Evolutionary conservation across 2,329 filamentous ascomycete genomes (phyloP).

Genomic region (Penicillium glabrum): DNA sequence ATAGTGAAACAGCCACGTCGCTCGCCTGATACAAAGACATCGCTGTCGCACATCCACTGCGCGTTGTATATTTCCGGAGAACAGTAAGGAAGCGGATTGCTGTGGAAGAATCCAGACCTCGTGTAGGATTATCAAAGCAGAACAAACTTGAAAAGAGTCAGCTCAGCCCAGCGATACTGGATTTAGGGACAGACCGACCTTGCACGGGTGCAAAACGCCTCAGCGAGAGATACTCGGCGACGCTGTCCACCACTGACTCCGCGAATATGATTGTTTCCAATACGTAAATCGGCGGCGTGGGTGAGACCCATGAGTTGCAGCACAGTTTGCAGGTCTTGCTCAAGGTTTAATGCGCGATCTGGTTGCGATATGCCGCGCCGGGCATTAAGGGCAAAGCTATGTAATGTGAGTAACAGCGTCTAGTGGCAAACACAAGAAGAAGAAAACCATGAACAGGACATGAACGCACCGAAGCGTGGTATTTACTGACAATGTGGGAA

Average conservation of each 20-base stretch:
- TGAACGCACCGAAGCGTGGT: too few species aligned
- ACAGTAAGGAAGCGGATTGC: slow-evolving; percentile 64
- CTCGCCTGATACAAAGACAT: slow-evolving; percentile 81
- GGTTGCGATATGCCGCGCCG: too few species aligned
- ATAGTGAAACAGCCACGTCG: slow-evolving; percentile 71
- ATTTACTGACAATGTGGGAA: too few species aligned
- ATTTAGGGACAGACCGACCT: not conserved
- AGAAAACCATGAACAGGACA: too few species aligned
- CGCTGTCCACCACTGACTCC: not conserved
- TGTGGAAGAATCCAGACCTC: slow-evolving; percentile 65
- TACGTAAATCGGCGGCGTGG: not conserved
- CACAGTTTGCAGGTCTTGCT: too few species aligned
- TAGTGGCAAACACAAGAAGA: too few species aligned
- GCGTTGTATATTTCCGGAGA: slow-evolving; percentile 68
- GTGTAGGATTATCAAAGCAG: slow-evolving; percentile 55
- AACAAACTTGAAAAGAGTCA: not conserved
- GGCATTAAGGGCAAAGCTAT: too few species aligned
- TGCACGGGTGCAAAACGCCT: not conserved
- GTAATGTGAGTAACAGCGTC: too few species aligned
- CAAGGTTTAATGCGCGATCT: too few species aligned
- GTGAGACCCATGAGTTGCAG: not conserved
- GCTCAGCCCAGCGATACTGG: not conserved
- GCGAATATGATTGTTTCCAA: not conserved
- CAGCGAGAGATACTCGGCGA: not conserved
- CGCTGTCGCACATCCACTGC: slow-evolving; percentile 70